These are phyloP conservation scores for Dipteronia dyeriana DNA, from an alignment of 345 rosid genomes.

Conservation along the genomic window DNA sequence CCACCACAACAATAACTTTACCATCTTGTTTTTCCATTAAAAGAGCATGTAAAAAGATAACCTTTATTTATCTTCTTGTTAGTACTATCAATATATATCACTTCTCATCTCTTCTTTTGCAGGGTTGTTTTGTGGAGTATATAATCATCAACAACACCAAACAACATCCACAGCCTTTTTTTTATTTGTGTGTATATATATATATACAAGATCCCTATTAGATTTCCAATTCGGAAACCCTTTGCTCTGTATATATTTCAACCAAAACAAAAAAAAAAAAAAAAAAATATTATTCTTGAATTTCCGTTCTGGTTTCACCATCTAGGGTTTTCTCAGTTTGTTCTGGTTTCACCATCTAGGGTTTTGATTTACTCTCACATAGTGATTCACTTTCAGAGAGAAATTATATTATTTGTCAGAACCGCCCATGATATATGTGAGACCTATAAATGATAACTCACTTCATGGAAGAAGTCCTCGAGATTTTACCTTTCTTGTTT, in stretches of 20 bases:
- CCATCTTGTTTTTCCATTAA: not conserved
- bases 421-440: not conserved
- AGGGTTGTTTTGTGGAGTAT: slow-evolving; percentile 6
- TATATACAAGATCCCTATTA: not conserved
- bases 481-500: not conserved
- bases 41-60: not conserved
- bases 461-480: not conserved
- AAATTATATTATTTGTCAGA: slow-evolving; percentile 6
- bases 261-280: not conserved
- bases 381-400: not conserved
- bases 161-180: not conserved
- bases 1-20: not conserved
- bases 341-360: not conserved
- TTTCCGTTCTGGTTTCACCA: not conserved
- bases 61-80: not conserved
- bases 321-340: slow-evolving; percentile 19
- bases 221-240: slow-evolving; percentile 20
- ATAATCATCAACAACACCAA: not conserved
- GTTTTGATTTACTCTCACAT: not conserved
- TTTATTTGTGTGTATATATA: too few species aligned
- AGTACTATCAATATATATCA: slow-evolving; percentile 1
- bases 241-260: not conserved
- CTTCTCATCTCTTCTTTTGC: slow-evolving; percentile 10
- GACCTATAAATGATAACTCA: slow-evolving; percentile 17
- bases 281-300: too few species aligned